Conservation (phyloP, 2,329 filamentous ascomycete genomes). For the Hymenoscyphus scutula region DNA sequence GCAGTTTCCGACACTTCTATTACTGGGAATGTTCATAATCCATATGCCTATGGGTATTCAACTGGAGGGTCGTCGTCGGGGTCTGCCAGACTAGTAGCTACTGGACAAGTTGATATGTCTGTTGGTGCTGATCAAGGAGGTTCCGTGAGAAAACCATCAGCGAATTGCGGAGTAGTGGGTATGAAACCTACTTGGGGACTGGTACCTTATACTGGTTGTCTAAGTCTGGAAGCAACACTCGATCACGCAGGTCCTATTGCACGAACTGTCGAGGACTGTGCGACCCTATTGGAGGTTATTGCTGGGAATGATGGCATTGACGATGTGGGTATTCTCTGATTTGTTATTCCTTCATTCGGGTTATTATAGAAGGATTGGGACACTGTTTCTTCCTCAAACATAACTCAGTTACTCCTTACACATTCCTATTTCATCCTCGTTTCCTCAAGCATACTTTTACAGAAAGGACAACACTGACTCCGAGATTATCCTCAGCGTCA, state of each 20-base stretch:
- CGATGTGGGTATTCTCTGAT: no score
- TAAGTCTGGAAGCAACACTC: constrained; percentile 48
- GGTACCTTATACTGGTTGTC: constrained; percentile 37
- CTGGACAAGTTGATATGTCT: constrained; percentile 44
- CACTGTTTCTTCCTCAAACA: no score
- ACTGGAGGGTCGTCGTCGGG: constrained; percentile 50
- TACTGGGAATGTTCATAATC: constrained; percentile 41
- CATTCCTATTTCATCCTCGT: no score
- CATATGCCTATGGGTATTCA: constrained; percentile 44
- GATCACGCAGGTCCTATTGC: constrained; percentile 50
- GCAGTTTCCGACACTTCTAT: constrained; percentile 28
- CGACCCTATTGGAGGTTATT: constrained; percentile 44
- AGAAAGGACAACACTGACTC: no score
- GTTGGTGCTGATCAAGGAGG: constrained; percentile 32
- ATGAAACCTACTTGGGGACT: constrained; percentile 32
- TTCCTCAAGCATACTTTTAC: no score
- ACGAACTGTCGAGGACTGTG: constrained; percentile 41
- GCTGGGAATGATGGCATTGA: constrained; percentile 50
- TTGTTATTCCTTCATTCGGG: no score
- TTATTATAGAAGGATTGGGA: no score
- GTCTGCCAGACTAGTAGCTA: constrained; percentile 45
- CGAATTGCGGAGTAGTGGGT: constrained; percentile 30
- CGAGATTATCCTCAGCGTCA: no score
- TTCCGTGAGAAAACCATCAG: constrained; percentile 27
- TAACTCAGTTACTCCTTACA: no score